A percentile compares a stretch with the other conserved stretches of the same genome.
Conservation (phyloP, 2,329 filamentous ascomycete species). For the Phoma sp. region DNA sequence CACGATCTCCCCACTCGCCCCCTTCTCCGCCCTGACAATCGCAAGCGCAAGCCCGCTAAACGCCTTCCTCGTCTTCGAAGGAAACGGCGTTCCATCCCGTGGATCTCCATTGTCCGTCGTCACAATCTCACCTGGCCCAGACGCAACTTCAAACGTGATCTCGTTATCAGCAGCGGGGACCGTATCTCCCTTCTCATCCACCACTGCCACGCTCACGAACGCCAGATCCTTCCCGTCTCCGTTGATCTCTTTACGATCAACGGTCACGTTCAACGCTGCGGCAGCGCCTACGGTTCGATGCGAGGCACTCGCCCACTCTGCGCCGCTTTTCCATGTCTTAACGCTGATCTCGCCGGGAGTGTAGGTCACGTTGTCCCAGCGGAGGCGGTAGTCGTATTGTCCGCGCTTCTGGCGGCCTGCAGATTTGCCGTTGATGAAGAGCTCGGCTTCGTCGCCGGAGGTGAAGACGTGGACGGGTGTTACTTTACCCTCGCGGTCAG, state of each 20-base stretch:
- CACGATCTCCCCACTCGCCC: constrained; percentile 17
- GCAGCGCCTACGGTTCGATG: constrained; percentile 52
- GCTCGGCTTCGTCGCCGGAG: constrained; percentile 59
- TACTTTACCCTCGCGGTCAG: constrained; percentile 53
- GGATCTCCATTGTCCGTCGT: constrained; percentile 60
- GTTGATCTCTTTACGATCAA: constrained; percentile 49
- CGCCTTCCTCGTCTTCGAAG: constrained; percentile 27
- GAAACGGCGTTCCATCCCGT: constrained; percentile 30
- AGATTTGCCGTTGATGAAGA: constrained; percentile 60
- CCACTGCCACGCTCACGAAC: constrained; percentile 54
- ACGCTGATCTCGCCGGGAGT: constrained; percentile 56
- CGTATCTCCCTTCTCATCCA: constrained; percentile 52
- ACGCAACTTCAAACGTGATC: constrained; percentile 53
- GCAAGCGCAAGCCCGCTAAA: constrained; percentile 35
- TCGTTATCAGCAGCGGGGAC: constrained; percentile 53
- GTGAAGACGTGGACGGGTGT: constrained; percentile 64
- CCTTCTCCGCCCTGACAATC: constrained; percentile 24
- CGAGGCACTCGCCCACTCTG: constrained; percentile 54
- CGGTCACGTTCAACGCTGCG: constrained; percentile 46
- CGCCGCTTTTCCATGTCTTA: constrained; percentile 56
- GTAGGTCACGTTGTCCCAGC: constrained; percentile 61
- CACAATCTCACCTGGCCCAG: constrained; percentile 53
- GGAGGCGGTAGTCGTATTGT: constrained; percentile 55
- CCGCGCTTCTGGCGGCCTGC: constrained; percentile 49
- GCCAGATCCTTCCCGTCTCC: constrained; percentile 55